Base-by-base conservation (phyloP, 2,329 filamentous ascomycete species). In the Beauveria asiatica region DNA sequence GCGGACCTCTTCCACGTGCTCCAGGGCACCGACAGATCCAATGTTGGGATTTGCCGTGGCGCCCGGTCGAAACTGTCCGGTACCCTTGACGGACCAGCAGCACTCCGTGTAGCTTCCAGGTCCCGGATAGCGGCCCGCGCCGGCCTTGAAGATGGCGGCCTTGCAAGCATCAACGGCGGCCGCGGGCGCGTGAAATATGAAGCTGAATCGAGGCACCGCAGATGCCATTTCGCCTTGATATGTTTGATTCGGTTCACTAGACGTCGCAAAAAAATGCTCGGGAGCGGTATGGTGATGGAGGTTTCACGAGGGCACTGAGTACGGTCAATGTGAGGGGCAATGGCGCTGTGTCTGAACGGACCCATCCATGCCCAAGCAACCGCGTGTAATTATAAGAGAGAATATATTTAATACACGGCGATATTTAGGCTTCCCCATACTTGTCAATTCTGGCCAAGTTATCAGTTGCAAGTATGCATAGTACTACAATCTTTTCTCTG, bases 21-120 rank as follows among this genome's bases (percentile, higher is more conserved):
- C 84, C 0, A 89, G 66, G 45, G 74, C 70, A 0, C 85, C 84
- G 1, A 78, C 73, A 10, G 73, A 72, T 0, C 87, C 87, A 63
- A 89, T 83, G 66, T 83, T 73, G 3, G 87, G 87, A 52, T 85
- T 85, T 1, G 87, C 84, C 0, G 75, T 70, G 59, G 78, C 76
- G 0, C 83, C 83, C 0, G 86, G 86, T 0, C 83, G 80, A 70
- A 89, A 90, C 67, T 89, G 86, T 0, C 85, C 85, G 0, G 75
- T 83, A 5, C 87, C 87, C 4, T 72, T 63, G 0, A 74, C 70
- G 5, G 74, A 72, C 74, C 76, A 85, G 69, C 78, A 79, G 68
- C 75, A 80, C 65, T 85, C 80, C 25, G 78, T 81, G 67, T 84
- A 84, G 65, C 76, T 77, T n/a, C 78, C 79, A 1, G 74, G 66